A percentile compares a stretch with the other conserved stretches of the same genome.
phyloP scores from a whole-genome alignment of 2,329 filamentous ascomycete genomes.

The Neocatenulostroma microsporum region DNA sequence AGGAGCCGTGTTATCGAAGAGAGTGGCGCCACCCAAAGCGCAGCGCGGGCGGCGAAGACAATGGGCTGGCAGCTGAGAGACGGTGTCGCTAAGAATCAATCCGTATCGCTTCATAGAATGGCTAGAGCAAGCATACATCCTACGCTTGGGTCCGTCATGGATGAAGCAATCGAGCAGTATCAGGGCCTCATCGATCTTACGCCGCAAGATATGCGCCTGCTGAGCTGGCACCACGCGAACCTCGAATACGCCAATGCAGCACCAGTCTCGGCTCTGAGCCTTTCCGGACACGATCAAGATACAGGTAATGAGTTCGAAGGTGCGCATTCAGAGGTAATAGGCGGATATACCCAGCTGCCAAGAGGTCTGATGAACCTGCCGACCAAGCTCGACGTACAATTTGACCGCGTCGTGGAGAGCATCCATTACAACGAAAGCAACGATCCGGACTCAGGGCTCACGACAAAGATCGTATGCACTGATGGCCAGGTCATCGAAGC shows the following conservation, averaged over 20 bases:
- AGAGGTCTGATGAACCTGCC: conserved; percentile 75
- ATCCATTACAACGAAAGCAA: conserved; percentile 52
- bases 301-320: conserved; percentile 97
- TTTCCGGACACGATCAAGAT: conserved; percentile 93
- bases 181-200: conserved; percentile 72
- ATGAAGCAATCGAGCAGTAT: conserved; percentile 85
- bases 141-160: conserved; percentile 82
- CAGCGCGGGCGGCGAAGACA: conserved; percentile 64
- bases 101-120: conserved; percentile 57
- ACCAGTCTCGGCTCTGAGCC: conserved; percentile 76
- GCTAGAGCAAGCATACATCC: conserved; percentile 55
- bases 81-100: conserved; percentile 50
- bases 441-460: conserved; percentile 27
- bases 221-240: conserved; percentile 99
- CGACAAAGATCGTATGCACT: conserved; percentile 62
- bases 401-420: conserved; percentile 62
- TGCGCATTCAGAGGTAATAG: conserved; percentile 83
- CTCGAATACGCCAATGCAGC: conserved; percentile 95
- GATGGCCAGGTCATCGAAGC: conserved; percentile 70
- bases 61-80: conserved; percentile 77
- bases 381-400: conserved; percentile 65
- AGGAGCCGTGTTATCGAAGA: conserved; percentile 64
- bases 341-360: conserved; percentile 91
- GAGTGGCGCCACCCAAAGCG: conserved; percentile 60
- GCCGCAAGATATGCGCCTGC: conserved; percentile 75